These are phyloP conservation scores for Bothriochloa decipiens DNA, from an alignment of 176 grass and related monocot genomes.

Conservation along the genomic window DNA sequence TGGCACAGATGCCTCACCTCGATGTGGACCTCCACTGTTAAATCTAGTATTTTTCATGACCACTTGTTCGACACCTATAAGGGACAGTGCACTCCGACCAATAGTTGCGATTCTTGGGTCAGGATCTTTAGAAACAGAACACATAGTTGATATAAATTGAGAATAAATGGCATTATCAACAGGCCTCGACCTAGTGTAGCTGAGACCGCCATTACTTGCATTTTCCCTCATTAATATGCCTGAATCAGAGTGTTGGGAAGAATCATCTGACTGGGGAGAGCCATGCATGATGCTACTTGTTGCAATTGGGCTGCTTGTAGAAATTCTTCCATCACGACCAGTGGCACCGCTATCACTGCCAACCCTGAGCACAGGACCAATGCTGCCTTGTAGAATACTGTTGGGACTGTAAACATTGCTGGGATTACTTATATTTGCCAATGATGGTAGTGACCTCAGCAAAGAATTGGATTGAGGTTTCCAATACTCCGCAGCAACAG, in stretches of 20 bases:
- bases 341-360: slow-evolving; percentile 69
- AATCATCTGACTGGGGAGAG: slow-evolving; percentile 94
- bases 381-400: slow-evolving; percentile 59
- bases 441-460: slow-evolving; percentile 74
- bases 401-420: slow-evolving; percentile 55
- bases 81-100: slow-evolving; percentile 75
- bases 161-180: slow-evolving; percentile 73
- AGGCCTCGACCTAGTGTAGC: slow-evolving; percentile 59
- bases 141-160: slow-evolving; percentile 82
- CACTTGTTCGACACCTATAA: slow-evolving; percentile 85
- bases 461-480: slow-evolving; percentile 75
- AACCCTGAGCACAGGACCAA: slow-evolving; percentile 85
- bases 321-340: slow-evolving; percentile 68
- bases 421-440: slow-evolving; percentile 75
- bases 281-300: slow-evolving; percentile 74
- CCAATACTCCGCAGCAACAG: slow-evolving; percentile 85
- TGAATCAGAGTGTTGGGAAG: slow-evolving; percentile 91
- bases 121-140: slow-evolving; percentile 86
- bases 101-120: slow-evolving; percentile 73
- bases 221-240: slow-evolving; percentile 77
- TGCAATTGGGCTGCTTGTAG: slow-evolving; percentile 67
- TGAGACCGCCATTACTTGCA: slow-evolving; percentile 76
- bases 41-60: slow-evolving; percentile 74
- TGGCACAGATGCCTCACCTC: slow-evolving; percentile 64
- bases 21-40: slow-evolving; percentile 58